Percentiles rank a stretch among this genome's conserved stretches.
phyloP scores from a whole-genome alignment of 306 rosid genomes.

The Fagus sylvatica region DNA sequence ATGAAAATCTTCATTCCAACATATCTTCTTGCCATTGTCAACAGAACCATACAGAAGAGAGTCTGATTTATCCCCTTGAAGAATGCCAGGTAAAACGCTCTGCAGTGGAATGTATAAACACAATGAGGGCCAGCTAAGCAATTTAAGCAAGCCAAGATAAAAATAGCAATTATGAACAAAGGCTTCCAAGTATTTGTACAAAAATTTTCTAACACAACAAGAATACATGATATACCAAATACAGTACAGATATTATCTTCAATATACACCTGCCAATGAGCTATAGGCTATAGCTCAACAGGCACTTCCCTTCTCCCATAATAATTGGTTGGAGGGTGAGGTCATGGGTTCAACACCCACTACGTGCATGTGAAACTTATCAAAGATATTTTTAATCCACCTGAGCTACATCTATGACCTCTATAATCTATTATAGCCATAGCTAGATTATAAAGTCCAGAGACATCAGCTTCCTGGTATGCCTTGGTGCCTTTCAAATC shows the following conservation, averaged over 20 bases:
- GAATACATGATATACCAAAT: no score
- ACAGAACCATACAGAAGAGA: constrained; percentile 98
- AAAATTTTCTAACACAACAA: not conserved
- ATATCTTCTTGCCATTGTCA: constrained; percentile 95
- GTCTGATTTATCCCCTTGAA: constrained; percentile 98
- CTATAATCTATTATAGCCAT: constrained; percentile 97
- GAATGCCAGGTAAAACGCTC: constrained; percentile 99
- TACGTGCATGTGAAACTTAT: no score
- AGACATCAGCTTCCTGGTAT: constrained; percentile 97
- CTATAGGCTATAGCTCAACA: no score
- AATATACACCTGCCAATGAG: no score
- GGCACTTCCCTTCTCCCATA: no score
- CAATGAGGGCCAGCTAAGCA: not conserved
- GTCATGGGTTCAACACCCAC: no score
- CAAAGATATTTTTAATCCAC: constrained; percentile 37
- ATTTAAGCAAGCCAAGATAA: constrained; percentile 16
- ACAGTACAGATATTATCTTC: no score
- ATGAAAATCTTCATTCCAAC: constrained; percentile 98
- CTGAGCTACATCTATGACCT: constrained; percentile 99
- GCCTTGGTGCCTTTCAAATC: constrained; percentile 99
- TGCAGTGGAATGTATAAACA: constrained; percentile 36
- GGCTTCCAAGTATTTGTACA: not conserved
- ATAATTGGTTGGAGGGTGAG: not conserved
- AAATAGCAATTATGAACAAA: constrained; percentile 16
- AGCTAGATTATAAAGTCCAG: constrained; percentile 92